Evolutionary conservation across 345 rosid species (phyloP), one percentile per base, ranked within the genome.

Genomic region (Aquilaria malaccensis): DNA sequence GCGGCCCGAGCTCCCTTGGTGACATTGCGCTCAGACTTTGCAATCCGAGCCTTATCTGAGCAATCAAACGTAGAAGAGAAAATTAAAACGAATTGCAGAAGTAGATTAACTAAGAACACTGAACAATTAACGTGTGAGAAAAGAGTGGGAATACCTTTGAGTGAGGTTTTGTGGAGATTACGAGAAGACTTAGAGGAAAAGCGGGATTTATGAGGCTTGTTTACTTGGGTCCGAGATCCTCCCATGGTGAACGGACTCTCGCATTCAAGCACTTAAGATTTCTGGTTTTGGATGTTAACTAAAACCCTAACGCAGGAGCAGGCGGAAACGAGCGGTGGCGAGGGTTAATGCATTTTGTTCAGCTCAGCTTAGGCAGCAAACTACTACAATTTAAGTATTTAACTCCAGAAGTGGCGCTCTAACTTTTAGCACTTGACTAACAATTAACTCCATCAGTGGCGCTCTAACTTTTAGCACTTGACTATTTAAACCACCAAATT

Each of bases 191-290:
- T 94, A 66, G 96, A 75, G 29, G 91, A 66, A 67, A 86, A 86
- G 31, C 97, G 82, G 30, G 96, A 58, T 69, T 89, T 93, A 78
- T 94, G 99, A 61, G 92, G 31, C 63, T 94, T 94, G 65, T 90
- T 94, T 10, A 79, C 79, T 74, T 94, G 98, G 73, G 65, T 81
- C 74, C 94, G 80, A 67, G 96, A 82, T 9, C 83, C 80, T 72
- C 84, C 91, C 91, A 89, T 85, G 71, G 77, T 68, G 29, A 48
- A 6, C 3, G 37, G 33, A 7, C 58, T 29, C 33, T 37, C 43
- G 43, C 43, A 3, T 7, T 37, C 43, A 37, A 37, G 7, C 43
- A 37, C 43, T 37, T 7, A 37, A 7, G 7, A 37, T 3, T 7
- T 37, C 7, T 3, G 43, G 43, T 37, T 22, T 22, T 22, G 22